A percentile compares a stretch with the other conserved stretches of the same genome.
phyloP scores from a whole-genome alignment of 495 filamentous ascomycete species.

The Hypoxylon lienhwacheense region DNA sequence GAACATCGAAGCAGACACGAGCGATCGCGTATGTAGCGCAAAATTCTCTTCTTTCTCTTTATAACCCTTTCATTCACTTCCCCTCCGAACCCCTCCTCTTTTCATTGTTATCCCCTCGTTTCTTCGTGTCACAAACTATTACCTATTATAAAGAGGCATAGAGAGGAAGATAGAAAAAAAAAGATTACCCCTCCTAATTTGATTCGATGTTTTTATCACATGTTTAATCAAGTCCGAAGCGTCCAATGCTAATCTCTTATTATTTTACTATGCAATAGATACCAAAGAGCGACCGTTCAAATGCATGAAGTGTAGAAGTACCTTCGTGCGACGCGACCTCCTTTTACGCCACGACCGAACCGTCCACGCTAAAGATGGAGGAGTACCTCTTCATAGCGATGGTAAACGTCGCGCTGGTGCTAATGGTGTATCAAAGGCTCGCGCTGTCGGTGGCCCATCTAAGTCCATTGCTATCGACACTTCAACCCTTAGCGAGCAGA shows the following conservation, averaged over 20 bases:
- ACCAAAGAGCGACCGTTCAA: slow-evolving; percentile 99
- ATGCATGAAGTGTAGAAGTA: slow-evolving; percentile 96
- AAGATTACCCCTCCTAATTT: slow-evolving; percentile 26
- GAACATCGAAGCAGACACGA: slow-evolving; percentile 98
- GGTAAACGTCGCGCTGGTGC: slow-evolving; percentile 82
- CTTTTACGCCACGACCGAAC: slow-evolving; percentile 96
- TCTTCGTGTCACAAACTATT: too few species aligned
- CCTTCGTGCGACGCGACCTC: slow-evolving; percentile 95
- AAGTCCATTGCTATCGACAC: slow-evolving; percentile 87
- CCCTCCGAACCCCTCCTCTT: slow-evolving; percentile 28
- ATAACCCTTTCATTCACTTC: slow-evolving; percentile 14
- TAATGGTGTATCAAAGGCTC: slow-evolving; percentile 62
- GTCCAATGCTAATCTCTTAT: too few species aligned
- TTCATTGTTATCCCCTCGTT: slow-evolving; percentile 7
- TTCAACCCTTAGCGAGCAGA: slow-evolving; percentile 81
- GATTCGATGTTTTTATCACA: neutral
- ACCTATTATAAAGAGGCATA: too few species aligned
- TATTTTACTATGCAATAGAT: slow-evolving; percentile 71
- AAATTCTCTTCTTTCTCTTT: slow-evolving; percentile 6
- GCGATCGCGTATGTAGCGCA: slow-evolving; percentile 83
- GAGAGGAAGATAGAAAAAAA: too few species aligned
- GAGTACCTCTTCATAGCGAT: slow-evolving; percentile 91
- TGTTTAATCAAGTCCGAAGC: too few species aligned
- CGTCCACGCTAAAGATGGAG: slow-evolving; percentile 98
- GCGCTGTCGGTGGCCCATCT: slow-evolving; percentile 66